Conservation (phyloP, 257 asterid species). For the Verbascum thapsus region DNA sequence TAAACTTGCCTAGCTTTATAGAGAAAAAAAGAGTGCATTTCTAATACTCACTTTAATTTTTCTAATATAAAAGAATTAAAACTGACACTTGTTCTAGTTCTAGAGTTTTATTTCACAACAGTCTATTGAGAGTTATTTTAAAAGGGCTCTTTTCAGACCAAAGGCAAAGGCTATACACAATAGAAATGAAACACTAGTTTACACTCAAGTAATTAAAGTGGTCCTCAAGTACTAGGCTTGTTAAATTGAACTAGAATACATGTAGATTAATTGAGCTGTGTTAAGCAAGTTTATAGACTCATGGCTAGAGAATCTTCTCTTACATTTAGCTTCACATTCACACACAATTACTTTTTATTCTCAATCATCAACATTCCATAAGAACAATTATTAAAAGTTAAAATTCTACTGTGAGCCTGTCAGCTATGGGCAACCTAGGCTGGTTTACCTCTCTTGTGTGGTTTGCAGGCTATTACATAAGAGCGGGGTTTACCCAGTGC, state of each 20-base stretch:
- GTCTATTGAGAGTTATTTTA: constrained; percentile 12
- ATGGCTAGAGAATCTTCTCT: constrained; percentile 37
- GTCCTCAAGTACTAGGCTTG: constrained; percentile 25
- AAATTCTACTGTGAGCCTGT: no score
- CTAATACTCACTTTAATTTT: no score
- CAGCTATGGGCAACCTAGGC: no score
- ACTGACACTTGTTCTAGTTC: background rate
- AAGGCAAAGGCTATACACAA: constrained; percentile 1
- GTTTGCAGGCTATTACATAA: no score
- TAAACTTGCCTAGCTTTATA: no score
- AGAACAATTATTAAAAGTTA: background rate
- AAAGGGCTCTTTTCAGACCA: constrained; percentile 21
- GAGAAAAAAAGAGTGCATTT: background rate
- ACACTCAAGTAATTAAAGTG: constrained; percentile 24
- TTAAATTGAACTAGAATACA: constrained; percentile 27
- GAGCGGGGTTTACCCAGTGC: no score
- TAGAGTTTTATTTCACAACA: background rate
- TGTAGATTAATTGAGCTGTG: constrained; percentile 27
- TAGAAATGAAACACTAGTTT: background rate
- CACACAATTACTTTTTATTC: constrained; percentile 30
- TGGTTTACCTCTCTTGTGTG: no score
- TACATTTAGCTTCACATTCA: constrained; percentile 9
- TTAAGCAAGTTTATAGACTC: constrained; percentile 29
- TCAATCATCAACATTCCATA: constrained; percentile 20
- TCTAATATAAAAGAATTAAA: background rate